phyloP scores from a whole-genome alignment of 306 rosid species.

The Begonia loranthoides region DNA sequence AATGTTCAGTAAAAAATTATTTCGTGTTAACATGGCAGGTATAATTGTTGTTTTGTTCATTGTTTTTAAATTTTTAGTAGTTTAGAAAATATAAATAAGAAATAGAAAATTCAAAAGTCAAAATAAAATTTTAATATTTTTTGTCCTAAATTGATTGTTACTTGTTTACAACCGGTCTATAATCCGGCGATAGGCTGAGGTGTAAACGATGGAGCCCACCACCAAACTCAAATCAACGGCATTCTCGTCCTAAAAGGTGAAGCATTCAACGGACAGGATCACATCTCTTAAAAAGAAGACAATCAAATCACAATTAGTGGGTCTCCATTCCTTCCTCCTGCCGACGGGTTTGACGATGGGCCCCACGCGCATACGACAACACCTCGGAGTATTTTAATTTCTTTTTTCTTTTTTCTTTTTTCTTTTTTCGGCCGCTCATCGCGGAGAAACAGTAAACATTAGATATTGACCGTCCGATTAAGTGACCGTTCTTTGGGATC shows the following conservation, averaged over 20 bases:
- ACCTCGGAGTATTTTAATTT: constrained; percentile 7
- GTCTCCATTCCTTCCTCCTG: constrained; percentile 13
- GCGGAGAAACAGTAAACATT: constrained; percentile 22
- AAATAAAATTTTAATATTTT: too few species aligned
- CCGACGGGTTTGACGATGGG: constrained; percentile 10
- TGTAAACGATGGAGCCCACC: too few species aligned
- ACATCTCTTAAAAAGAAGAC: too few species aligned
- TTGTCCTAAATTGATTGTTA: too few species aligned
- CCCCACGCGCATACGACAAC: constrained; percentile 18
- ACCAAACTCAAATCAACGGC: constrained; percentile 3
- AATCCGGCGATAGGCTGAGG: too few species aligned
- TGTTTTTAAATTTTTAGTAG: too few species aligned
- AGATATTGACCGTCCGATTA: constrained; percentile 21
- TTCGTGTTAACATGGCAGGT: too few species aligned
- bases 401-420: neutral
- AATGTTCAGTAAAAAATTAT: too few species aligned
- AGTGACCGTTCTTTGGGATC: neutral
- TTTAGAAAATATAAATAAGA: too few species aligned
- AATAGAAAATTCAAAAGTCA: too few species aligned
- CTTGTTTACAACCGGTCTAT: too few species aligned
- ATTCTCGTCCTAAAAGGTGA: constrained; percentile 6
- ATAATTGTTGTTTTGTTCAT: too few species aligned
- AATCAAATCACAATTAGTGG: constrained; percentile 13
- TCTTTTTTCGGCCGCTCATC: constrained; percentile 35
- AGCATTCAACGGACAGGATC: neutral